These are phyloP conservation scores for Plasmodium vinckei DNA, from an alignment of 169 alveolate genomes.

Conservation along the genomic window DNA sequence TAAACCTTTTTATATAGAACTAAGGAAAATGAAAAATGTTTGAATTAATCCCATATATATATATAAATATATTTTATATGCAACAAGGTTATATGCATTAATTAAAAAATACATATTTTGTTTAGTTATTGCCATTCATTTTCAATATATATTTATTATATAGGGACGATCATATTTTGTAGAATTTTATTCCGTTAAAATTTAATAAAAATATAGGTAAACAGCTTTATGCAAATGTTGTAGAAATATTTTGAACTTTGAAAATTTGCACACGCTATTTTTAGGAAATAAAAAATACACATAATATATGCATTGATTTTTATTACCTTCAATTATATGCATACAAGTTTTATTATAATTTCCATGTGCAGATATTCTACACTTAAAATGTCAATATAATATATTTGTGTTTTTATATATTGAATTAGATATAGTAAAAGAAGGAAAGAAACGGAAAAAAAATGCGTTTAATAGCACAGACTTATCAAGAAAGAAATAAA, in stretches of 20 bases:
- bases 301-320: conserved; percentile 11
- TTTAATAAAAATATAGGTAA: conserved; percentile 23
- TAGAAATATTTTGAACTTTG: conserved; percentile 57
- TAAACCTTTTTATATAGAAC: not conserved
- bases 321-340: not conserved
- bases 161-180: conserved; percentile 3
- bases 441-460: not conserved
- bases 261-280: conserved; percentile 10
- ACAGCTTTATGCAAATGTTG: conserved; percentile 43
- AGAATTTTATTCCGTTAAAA: conserved; percentile 7
- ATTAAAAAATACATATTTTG: not conserved
- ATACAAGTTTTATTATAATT: not conserved
- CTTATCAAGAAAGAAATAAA: not conserved
- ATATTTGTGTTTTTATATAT: not conserved
- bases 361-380: not conserved
- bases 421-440: not conserved
- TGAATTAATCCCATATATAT: not conserved
- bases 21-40: not conserved
- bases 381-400: not conserved
- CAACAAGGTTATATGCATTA: conserved; percentile 1
- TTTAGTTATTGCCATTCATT: conserved; percentile 1
- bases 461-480: not conserved
- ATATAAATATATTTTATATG: not conserved
- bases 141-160: conserved; percentile 3
- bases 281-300: conserved; percentile 3